phyloP scores from a whole-genome alignment of 352 stramenopile genomes.

The Globisporangium nodosum region DNA sequence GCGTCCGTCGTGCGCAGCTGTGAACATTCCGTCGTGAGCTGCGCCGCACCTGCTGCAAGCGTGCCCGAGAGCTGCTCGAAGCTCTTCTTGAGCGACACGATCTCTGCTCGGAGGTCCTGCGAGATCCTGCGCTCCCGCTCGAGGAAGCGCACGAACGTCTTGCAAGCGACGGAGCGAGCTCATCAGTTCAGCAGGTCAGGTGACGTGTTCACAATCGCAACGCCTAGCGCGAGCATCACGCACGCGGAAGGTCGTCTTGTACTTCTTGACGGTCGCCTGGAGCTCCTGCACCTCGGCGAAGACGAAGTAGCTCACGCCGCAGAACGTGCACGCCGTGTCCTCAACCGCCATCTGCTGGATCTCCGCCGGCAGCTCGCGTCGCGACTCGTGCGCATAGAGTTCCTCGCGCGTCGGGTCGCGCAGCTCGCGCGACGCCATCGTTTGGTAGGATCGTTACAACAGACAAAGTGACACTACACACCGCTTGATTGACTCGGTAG shows the following conservation, averaged over 20 bases:
- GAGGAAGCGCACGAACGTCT: constrained; percentile 62
- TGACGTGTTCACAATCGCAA: neutral
- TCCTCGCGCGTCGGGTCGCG: constrained; percentile 16
- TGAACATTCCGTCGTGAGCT: constrained; percentile 23
- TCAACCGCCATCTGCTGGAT: constrained; percentile 63
- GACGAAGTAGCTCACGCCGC: constrained; percentile 82
- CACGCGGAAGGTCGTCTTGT: constrained; percentile 68
- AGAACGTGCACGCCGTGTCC: constrained; percentile 82
- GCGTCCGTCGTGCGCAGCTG: constrained; percentile 4
- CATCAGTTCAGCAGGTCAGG: neutral
- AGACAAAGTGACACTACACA: too few relatives aligned
- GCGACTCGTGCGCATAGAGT: constrained; percentile 45
- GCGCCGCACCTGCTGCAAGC: constrained; percentile 12
- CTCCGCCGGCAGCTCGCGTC: constrained; percentile 53
- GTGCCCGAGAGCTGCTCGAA: constrained; percentile 22
- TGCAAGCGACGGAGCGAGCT: constrained; percentile 6
- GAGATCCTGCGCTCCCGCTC: constrained; percentile 45
- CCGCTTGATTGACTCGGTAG: too few relatives aligned
- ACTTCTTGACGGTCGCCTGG: constrained; percentile 61
- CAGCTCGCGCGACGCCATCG: constrained; percentile 13
- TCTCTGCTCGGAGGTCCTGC: constrained; percentile 31
- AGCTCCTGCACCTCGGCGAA: constrained; percentile 79
- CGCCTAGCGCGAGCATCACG: neutral
- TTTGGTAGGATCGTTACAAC: neutral
- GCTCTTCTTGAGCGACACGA: constrained; percentile 27